Evolutionary conservation across 441 rosid species (phyloP), one percentile per base, ranked within the genome.

Genomic region (Croton laevigatus): DNA sequence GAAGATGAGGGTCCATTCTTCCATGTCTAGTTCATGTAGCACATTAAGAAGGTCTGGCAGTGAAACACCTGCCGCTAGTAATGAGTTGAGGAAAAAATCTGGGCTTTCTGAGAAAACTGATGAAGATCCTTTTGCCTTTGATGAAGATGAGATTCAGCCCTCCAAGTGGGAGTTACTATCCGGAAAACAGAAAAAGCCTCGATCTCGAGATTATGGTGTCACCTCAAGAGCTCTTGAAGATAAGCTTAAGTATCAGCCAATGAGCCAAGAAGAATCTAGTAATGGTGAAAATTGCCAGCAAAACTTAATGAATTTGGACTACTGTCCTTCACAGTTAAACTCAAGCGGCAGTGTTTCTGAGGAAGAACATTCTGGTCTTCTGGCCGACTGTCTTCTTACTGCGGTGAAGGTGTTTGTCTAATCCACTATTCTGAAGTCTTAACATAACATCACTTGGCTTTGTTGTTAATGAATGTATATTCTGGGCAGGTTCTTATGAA

Each of bases 401-500:
- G 89, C 96, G 36, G 91, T 94, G 37, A 93, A 93, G 95, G 99
- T 91, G 76, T 63, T 72, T 57, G 37, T 58, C 57, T 42, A 22
- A 53, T 52, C 49, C 63, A 36, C 40, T 58, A 22, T 60, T 5
- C 6, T 32, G 38, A 14, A 59, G 65, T 54, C 32, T 63, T 54
- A 36, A 65, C 20, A 22, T 54, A 36, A 65, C 20, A 22, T 67
- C 52, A 23, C 55, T 71, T 51, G 53, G 14, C 44, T 72, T 67
- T 60, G 40, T 53, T 19, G 37, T 17, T 61, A 69, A 52, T 19
- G 36, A 69, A 52, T 19, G 36, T 48, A 17, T 52, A 51, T 27
- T 70, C 45, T 73, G 75, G 72, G 80, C 89, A 96, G 99, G 99
- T 96, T 75, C 83, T 96, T 73, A 96, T 96, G 97, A 96, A 96